phyloP scores from a whole-genome alignment of 1,139 yeast species.

The Kodamaea sp. region DNA sequence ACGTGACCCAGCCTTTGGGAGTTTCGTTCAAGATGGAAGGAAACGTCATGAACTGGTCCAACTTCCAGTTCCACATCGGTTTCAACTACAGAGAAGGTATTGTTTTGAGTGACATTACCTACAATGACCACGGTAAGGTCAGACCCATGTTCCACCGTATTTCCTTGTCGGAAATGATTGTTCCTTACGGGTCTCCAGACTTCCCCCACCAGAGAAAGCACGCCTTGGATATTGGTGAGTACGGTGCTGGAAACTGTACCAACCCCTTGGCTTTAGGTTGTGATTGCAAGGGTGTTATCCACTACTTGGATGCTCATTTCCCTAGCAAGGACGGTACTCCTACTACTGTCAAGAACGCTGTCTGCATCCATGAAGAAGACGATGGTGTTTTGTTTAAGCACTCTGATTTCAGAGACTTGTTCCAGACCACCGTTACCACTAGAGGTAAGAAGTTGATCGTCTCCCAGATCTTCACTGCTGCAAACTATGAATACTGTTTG shows the following conservation, averaged over 20 bases:
- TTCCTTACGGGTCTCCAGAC: constrained; percentile 79
- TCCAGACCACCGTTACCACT: constrained; percentile 71
- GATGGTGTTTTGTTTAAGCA: constrained; percentile 79
- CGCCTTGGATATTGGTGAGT: constrained; percentile 84
- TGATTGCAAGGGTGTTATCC: constrained; percentile 83
- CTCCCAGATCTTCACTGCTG: constrained; percentile 82
- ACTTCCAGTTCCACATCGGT: constrained; percentile 74
- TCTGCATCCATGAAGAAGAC: constrained; percentile 85
- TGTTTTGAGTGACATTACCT: constrained; percentile 70
- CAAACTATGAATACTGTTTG: constrained; percentile 81
- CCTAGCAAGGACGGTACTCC: constrained; percentile 68
- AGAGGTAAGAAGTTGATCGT: constrained; percentile 73
- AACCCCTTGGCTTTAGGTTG: constrained; percentile 78
- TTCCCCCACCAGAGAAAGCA: constrained; percentile 84
- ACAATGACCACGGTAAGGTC: constrained; percentile 71
- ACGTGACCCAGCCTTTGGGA: constrained; percentile 78
- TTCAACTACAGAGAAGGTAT: constrained; percentile 86
- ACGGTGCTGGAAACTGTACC: constrained; percentile 85
- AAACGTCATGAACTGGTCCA: constrained; percentile 72
- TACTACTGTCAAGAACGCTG: constrained; percentile 69
- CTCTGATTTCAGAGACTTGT: constrained; percentile 80
- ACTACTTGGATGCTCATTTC: constrained; percentile 75
- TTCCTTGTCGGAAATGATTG: constrained; percentile 81
- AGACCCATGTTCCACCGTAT: constrained; percentile 77
- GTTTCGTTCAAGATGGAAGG: constrained; percentile 74